These are phyloP conservation scores for Pistacia integerrima DNA, from an alignment of 345 rosid species.

Conservation along the genomic window DNA sequence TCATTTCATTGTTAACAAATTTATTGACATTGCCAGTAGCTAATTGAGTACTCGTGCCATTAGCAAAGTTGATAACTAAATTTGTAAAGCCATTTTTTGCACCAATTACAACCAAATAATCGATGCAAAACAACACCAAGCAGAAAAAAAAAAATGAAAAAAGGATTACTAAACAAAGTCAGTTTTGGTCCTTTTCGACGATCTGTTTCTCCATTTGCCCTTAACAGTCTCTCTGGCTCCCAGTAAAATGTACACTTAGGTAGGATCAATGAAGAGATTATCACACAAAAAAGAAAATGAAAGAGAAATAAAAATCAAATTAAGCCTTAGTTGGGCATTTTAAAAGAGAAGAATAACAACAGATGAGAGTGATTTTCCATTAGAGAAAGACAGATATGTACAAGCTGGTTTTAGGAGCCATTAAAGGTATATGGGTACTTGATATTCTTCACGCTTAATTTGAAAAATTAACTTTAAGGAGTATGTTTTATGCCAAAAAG, in stretches of 20 bases:
- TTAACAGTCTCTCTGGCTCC: slow-evolving; percentile 16
- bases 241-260: not conserved
- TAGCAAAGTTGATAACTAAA: not conserved
- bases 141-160: slow-evolving; percentile 25
- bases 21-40: slow-evolving; percentile 9
- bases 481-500: too few relatives aligned
- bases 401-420: too few relatives aligned
- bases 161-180: slow-evolving; percentile 26
- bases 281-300: too few relatives aligned
- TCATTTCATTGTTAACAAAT: not conserved
- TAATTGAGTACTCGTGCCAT: not conserved
- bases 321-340: too few relatives aligned
- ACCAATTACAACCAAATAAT: slow-evolving; percentile 18
- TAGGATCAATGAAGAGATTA: too few relatives aligned
- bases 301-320: not conserved
- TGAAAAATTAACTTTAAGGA: too few relatives aligned
- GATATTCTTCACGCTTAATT: too few relatives aligned
- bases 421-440: too few relatives aligned
- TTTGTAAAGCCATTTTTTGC: not conserved
- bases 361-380: too few relatives aligned
- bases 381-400: too few relatives aligned
- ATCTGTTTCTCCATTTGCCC: too few relatives aligned
- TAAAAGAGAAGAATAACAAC: too few relatives aligned
- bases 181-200: slow-evolving; percentile 22
- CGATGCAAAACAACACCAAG: slow-evolving; percentile 27